Evolutionary conservation across 2,329 filamentous ascomycete species (phyloP), one percentile per base, ranked within the genome.

Genomic region (Penicillium sp.): DNA sequence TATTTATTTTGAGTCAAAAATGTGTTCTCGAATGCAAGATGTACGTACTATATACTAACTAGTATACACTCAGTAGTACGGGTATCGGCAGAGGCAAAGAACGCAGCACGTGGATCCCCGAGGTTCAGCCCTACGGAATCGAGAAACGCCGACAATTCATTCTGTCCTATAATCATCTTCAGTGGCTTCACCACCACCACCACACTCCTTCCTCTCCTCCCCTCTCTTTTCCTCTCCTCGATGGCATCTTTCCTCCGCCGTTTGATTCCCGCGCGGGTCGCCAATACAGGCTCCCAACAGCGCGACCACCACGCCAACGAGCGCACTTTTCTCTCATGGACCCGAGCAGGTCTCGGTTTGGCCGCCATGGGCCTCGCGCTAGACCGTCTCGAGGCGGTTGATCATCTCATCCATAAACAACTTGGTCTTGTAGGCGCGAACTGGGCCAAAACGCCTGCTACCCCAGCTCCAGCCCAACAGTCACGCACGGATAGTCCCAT

Each of bases 251-350:
- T 67, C 42, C 52, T 66, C 54, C 67, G 59, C 24, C 60, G 62
- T 24, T 37, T 69, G n/a, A 43, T 65, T 9, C 62, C 66, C 28
- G 48, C 59, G 26, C 54, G 59, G 31, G 59, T 71, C 47, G 55
- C 67, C 43, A 71, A 71, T 54, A 65, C 52, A 10, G 63, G 65
- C 51, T 68, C 67, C 3, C 66, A 71, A 48, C 62, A 69, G 14
- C 68, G 68, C 58, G 68, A 71, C 55, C 68, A 70, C 55, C 66
- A 63, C 40, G 68, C 68, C 51, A 70, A 70, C 51, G 68, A 71
- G 58, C 67, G 68, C 28, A 70, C 68, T 3, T 71, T 71, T 47
- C 64, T 71, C 11, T 70, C 68, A 51, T 70, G 67, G 67, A 71
- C 66, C 1, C 67, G 68, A 31, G 67, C 68, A 55, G 68, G 67